phyloP scores from a whole-genome alignment of 2,329 filamentous ascomycete species.

The Tolypocladium capitatum region DNA sequence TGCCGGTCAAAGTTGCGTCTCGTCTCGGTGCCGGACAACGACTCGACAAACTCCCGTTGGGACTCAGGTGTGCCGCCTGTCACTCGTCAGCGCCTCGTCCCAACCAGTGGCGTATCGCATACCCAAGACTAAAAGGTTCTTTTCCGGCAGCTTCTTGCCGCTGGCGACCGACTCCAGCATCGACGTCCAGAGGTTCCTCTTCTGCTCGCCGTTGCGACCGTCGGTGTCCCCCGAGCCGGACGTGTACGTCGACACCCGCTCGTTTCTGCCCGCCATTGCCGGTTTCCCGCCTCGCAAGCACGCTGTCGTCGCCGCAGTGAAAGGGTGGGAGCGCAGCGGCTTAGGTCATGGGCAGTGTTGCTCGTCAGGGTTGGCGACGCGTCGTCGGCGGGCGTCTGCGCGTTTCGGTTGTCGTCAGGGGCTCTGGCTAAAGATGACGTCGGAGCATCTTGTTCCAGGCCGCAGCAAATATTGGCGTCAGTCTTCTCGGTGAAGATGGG shows the following conservation, averaged over 20 bases:
- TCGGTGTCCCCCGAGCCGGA: conserved; percentile 41
- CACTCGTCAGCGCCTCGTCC: conserved; percentile 14
- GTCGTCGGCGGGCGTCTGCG: neutral
- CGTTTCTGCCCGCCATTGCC: conserved; percentile 37
- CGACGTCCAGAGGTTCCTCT: conserved; percentile 87
- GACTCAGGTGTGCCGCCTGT: conserved; percentile 69
- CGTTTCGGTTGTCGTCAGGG: conserved; percentile 10
- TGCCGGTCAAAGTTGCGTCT: conserved; percentile 41
- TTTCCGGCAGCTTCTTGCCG: conserved; percentile 79
- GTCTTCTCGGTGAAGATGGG: neutral
- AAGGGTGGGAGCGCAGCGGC: neutral
- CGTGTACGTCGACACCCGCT: conserved; percentile 47
- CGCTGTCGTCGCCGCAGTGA: conserved; percentile 6
- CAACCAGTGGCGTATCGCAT: conserved; percentile 8
- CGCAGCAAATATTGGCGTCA: conserved; percentile 2
- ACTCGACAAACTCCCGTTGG: conserved; percentile 72
- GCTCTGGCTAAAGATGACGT: conserved; percentile 10
- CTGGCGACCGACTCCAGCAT: conserved; percentile 86
- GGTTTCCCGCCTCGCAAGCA: neutral
- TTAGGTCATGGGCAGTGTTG: neutral
- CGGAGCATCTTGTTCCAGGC: conserved; percentile 14
- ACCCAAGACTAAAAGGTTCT: conserved; percentile 81
- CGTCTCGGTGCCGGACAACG: conserved; percentile 39
- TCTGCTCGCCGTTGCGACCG: conserved; percentile 52
- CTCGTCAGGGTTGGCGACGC: conserved; percentile 3